phyloP scores from a whole-genome alignment of 208 protist genomes.

The Acanthamoeba culbertsoni region DNA sequence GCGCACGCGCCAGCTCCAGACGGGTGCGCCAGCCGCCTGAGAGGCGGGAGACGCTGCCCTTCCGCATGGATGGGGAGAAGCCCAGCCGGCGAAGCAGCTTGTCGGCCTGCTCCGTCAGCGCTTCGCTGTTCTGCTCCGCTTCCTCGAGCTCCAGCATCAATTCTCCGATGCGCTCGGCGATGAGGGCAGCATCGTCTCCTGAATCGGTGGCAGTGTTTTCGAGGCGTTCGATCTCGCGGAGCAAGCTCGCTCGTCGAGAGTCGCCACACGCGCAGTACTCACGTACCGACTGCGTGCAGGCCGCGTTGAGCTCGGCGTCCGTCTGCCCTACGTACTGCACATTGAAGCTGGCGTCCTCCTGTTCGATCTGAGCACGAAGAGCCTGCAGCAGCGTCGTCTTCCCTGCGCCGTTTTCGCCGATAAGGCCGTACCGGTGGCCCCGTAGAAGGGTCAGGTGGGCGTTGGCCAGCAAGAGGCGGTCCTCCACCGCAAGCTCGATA shows the following conservation, averaged over 20 bases:
- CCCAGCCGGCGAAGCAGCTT: slow-evolving; percentile 87
- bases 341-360: not conserved
- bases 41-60: slow-evolving; percentile 65
- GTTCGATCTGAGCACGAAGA: not conserved
- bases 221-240: slow-evolving; percentile 39
- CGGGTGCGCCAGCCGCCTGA: slow-evolving; percentile 98
- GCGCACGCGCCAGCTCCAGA: slow-evolving; percentile 93
- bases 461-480: slow-evolving; percentile 1
- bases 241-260: not conserved
- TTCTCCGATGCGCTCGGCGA: not conserved
- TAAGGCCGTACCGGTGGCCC: slow-evolving; percentile 76
- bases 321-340: slow-evolving; percentile 66
- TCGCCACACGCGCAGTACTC: slow-evolving; percentile 59
- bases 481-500: slow-evolving; percentile 23
- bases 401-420: slow-evolving; percentile 78
- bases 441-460: slow-evolving; percentile 11
- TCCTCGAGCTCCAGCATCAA: slow-evolving; percentile 82
- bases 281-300: slow-evolving; percentile 6
- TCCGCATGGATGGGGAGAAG: slow-evolving; percentile 92
- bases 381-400: slow-evolving; percentile 76
- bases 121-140: slow-evolving; percentile 94
- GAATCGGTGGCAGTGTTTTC: no score
- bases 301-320: slow-evolving; percentile 58
- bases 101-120: slow-evolving; percentile 82
- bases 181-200: not conserved